These are phyloP conservation scores for Globomyces pollinis-pini DNA, from an alignment of 192 early-diverging fungal species.

Conservation along the genomic window DNA sequence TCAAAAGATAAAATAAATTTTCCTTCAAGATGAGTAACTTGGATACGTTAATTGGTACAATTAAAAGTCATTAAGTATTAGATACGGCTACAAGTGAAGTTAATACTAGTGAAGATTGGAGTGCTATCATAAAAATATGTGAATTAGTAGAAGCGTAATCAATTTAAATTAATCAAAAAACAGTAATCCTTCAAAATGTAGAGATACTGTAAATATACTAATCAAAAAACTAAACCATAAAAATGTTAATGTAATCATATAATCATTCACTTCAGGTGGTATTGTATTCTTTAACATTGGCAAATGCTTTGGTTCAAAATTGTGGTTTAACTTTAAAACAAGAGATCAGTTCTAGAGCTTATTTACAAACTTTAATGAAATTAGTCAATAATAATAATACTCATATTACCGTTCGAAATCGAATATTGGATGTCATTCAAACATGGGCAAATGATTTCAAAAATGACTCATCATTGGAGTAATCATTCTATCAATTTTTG, in stretches of 20 bases:
- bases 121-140: slow-evolving; percentile 37
- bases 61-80: slow-evolving; percentile 38
- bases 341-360: slow-evolving; percentile 80
- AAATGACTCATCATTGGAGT: slow-evolving; percentile 67
- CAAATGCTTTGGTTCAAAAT: slow-evolving; percentile 88
- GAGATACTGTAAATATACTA: slow-evolving; percentile 30
- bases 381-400: slow-evolving; percentile 63
- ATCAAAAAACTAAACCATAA: slow-evolving; percentile 24
- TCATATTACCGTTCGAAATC: slow-evolving; percentile 71
- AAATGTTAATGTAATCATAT: slow-evolving; percentile 75
- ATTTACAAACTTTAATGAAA: slow-evolving; percentile 70
- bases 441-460: slow-evolving; percentile 84
- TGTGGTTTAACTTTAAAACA: slow-evolving; percentile 69
- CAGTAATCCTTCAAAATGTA: slow-evolving; percentile 12
- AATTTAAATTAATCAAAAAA: not conserved
- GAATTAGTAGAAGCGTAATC: slow-evolving; percentile 36
- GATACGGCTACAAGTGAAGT: slow-evolving; percentile 79
- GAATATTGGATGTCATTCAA: slow-evolving; percentile 83
- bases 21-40: not conserved
- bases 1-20: too few relatives aligned
- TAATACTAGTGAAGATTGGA: slow-evolving; percentile 91
- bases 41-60: slow-evolving; percentile 11
- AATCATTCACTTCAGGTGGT: slow-evolving; percentile 33
- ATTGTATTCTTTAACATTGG: slow-evolving; percentile 44
- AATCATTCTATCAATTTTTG: too few relatives aligned